phyloP scores from a whole-genome alignment of 2,329 filamentous ascomycete genomes.

The Boeremia exigua region DNA sequence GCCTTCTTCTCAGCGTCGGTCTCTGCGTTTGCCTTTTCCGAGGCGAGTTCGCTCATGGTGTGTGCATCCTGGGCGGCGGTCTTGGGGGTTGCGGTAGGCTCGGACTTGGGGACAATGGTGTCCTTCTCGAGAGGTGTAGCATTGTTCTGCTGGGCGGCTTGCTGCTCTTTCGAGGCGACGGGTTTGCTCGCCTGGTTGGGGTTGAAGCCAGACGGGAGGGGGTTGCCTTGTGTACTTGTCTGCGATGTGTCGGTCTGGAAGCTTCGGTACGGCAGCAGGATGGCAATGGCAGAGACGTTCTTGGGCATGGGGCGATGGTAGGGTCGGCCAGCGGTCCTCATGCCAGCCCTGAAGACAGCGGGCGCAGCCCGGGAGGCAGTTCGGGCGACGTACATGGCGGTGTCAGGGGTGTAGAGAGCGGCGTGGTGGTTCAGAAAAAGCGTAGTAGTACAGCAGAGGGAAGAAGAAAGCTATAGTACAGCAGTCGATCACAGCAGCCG shows the following conservation, averaged over 20 bases:
- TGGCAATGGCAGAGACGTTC: slow-evolving; percentile 62
- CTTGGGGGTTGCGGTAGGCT: slow-evolving; percentile 54
- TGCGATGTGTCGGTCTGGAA: slow-evolving; percentile 65
- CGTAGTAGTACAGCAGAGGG: slow-evolving; percentile 2
- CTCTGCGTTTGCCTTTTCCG: slow-evolving; percentile 61
- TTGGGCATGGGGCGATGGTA: slow-evolving; percentile 53
- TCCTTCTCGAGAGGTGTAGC: slow-evolving; percentile 34
- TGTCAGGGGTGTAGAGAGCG: slow-evolving; percentile 20
- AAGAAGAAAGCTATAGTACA: slow-evolving; percentile 11
- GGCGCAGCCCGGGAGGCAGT: slow-evolving; percentile 54
- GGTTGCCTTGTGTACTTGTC: slow-evolving; percentile 56
- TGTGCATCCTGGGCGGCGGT: slow-evolving; percentile 55
- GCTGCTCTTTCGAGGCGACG: slow-evolving; percentile 63
- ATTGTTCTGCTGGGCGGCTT: slow-evolving; percentile 28
- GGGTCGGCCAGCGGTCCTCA: slow-evolving; percentile 50
- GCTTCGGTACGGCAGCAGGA: slow-evolving; percentile 60
- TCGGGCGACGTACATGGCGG: slow-evolving; percentile 55
- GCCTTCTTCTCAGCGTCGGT: slow-evolving; percentile 61
- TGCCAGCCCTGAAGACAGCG: slow-evolving; percentile 54
- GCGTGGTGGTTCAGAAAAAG: slow-evolving; percentile 1
- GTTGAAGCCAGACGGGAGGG: slow-evolving; percentile 89
- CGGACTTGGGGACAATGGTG: slow-evolving; percentile 45
- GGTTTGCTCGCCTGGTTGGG: slow-evolving; percentile 89
- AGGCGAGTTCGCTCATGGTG: slow-evolving; percentile 68
- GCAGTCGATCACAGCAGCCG: slow-evolving; percentile 13